Evolutionary conservation across 768 basidiomycete species (phyloP), one percentile per base, ranked within the genome.

Genomic region (Sporobolomyces phaffii): DNA sequence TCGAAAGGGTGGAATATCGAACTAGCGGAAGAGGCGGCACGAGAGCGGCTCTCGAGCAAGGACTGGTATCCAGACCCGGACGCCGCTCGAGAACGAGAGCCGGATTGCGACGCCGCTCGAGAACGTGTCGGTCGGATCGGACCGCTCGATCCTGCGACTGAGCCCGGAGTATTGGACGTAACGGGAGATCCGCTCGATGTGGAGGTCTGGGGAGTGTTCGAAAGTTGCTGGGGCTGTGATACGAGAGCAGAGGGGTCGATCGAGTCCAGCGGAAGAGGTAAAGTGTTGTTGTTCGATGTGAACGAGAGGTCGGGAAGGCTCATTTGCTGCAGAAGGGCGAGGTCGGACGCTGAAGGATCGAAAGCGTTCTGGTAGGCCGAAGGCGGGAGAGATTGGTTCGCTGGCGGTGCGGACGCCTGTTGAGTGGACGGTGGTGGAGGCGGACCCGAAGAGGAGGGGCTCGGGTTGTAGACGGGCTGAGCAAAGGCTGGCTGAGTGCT

Each of bases 31-130:
- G 62, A 64, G 6, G 70, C 70, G 0, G 65, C 65, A 4, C 70
- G 53, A 6, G 65, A 68, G 3, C 70, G 62, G 17, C 41, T 58
- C 54, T 72, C 70, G 60, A 72, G 60, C 2, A 72, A 47, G 20
- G 41, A 57, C 24, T 72, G 70, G 50, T 68, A 72, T 5, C 70
- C 70, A 10, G 70, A 72, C 5, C 70, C 70, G 5, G 65, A 68
- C 5, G 70, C 65, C 0, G 70, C 70, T 33, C 70, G 59, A 2
- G 70, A 72, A 1, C 70, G 53, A 18, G 70, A 72, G 14, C 70
- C 70, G 9, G 70, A 71, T 22, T 66, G 62, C 3, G 70, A 72
- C 1, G 70, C 65, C 0, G 70, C 70, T 7, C 70, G 59, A 1
- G 65, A 68, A 28, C 70, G 70, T 1, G 65, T 52, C 14, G 59